Percentiles rank a stretch among this genome's conserved stretches.
Conservation (phyloP, 306 rosid genomes). For the Abrus precatorius region DNA sequence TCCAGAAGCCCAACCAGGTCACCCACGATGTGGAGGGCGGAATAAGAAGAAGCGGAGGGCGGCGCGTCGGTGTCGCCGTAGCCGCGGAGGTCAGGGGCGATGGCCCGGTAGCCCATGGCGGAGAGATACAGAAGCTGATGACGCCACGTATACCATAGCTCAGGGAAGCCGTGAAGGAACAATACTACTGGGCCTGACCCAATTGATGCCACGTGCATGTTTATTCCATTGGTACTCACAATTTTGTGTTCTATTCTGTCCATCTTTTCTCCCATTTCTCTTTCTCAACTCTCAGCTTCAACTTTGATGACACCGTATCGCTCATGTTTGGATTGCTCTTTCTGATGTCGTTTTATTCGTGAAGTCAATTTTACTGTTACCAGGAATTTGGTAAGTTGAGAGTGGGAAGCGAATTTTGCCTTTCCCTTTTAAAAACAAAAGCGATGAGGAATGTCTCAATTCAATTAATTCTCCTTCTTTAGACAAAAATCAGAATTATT, state of each 20-base stretch:
- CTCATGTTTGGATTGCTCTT: too few relatives aligned
- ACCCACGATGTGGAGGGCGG: slow-evolving; percentile 66
- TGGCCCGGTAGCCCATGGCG: slow-evolving; percentile 70
- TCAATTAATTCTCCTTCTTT: too few relatives aligned
- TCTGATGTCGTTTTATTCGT: too few relatives aligned
- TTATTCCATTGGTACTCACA: slow-evolving; percentile 70
- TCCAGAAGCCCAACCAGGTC: slow-evolving; percentile 77
- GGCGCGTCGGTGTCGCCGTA: slow-evolving; percentile 80
- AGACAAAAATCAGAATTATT: too few relatives aligned
- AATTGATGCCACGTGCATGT: slow-evolving; percentile 74
- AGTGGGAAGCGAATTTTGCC: too few relatives aligned
- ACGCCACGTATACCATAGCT: slow-evolving; percentile 84
- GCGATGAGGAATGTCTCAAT: too few relatives aligned
- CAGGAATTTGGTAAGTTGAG: too few relatives aligned
- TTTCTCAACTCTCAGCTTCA: background rate
- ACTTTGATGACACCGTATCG: too few relatives aligned
- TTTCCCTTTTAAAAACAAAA: too few relatives aligned
- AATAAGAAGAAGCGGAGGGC: slow-evolving; percentile 55
- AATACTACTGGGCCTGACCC: slow-evolving; percentile 72
- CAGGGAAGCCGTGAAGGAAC: slow-evolving; percentile 79
- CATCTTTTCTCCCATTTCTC: slow-evolving; percentile 38
- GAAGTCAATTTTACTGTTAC: too few relatives aligned
- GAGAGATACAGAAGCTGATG: slow-evolving; percentile 76
- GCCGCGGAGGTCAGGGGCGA: slow-evolving; percentile 87
- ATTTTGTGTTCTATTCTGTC: slow-evolving; percentile 69